Evolutionary conservation across 2,329 filamentous ascomycete genomes (phyloP), one percentile per base, ranked within the genome.

Genomic region (Colletotrichum higginsianum): DNA sequence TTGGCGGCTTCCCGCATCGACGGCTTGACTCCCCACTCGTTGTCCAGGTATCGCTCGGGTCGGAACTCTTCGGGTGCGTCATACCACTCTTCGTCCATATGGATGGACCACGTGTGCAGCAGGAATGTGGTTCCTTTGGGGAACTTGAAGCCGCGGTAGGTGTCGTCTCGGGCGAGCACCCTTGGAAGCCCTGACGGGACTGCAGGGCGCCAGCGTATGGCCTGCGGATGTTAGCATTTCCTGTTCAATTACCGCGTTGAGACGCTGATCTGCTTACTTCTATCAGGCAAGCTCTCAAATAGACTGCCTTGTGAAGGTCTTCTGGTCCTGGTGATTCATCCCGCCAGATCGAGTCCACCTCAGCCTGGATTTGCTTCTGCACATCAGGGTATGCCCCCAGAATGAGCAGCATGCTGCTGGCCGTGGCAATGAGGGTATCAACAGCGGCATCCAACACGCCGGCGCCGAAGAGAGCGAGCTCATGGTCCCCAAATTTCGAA

Each of bases 141-240:
- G 30, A 89, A 86, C 16, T 81, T 77, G 73, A 84, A 87, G 18
- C 85, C 85, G 53, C 82, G 80, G 74, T 86, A 88, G 15, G 78
- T 76, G 67, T 88, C 86, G 55, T 88, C 85, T 38, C 83, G 80
- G 0, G 83, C 85, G 0, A 82, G 80, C 0, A 85, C 84, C 67
- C 88, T 86, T 0, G 86, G 86, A 30, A 71, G 4, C 0, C 83
- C 85, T 0, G 85, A 76, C 0, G 86, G 84, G 2, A 82, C 82
- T 0, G 84, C 80, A 1, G 84, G 83, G 42, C 83, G 80, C 82
- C 78, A 84, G 69, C 79, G 79, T 62, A 78, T 75, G 4, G 23
- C 47, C 26, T 77, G 72, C 74, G 79, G 53, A 13, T 15, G 9
- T 68, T 9, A 67, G 30, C 7, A 4, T 26, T 21, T 2, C 1